Base-by-base conservation (phyloP, 164 flowering plant genomes). In the Dillenia suffruticosa region DNA sequence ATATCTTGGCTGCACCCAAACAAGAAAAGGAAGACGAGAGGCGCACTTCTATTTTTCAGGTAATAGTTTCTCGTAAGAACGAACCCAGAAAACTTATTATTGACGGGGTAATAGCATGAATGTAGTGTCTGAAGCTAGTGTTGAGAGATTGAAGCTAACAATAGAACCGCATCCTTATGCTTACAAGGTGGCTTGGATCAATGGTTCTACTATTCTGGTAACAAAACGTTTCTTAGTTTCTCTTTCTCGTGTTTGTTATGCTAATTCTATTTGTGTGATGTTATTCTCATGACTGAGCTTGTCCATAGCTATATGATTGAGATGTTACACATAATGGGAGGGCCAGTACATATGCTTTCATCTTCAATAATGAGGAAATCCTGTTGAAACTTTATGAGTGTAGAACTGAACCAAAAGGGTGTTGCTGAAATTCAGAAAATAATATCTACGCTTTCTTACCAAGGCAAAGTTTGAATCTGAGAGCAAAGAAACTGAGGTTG, bases 101-200 rank as follows among this genome's bases (percentile, higher is more conserved):
- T 58, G 61, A 58, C 22, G 43, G 61, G 22, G 61, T 4, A 58
- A 44, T 45, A 17, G 51, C 43, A 58, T 58, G 51, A 59, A 59
- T 32, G 46, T 48, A 1, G 63, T 59, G 12, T 59, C 12, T 0
- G 44, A 17, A 13, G 9, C 63, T 43, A 48, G 13, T 11, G 43
- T 49, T 48, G 63, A 59, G 12, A 44, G n/a, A 17, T 45, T 59
- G 1, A 59, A 59, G 54, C 54, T 59, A 13, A 22, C 53, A 26
- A 49, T 12, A 0, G 9, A 24, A n/a, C 63, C 54, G 13, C 53
- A 59, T n/a, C 46, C 46, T 24, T 17, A 48, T 8, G 53, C 45
- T 2, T 59, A 49, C 46, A 59, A 49, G 22, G 54, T 59, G 12
- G 46, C 63, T 24, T 59, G 24, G 63, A 59, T 48, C 2, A 22